Conservation (phyloP, 2,329 filamentous ascomycete genomes). For the Sclerotinia glacialis region DNA sequence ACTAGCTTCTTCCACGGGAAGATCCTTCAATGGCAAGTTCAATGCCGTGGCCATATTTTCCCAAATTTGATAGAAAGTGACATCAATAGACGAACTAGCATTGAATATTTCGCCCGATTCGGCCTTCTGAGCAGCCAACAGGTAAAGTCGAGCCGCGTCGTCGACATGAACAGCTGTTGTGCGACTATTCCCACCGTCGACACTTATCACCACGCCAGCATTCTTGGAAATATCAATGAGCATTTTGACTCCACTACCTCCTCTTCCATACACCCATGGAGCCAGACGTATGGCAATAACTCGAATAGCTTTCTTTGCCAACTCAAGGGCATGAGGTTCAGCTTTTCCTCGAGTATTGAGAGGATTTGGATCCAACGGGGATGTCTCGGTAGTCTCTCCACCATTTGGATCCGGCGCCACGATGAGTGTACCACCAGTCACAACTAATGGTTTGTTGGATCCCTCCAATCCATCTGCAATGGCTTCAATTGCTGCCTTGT, state of each 20-base stretch:
- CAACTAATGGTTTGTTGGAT: constrained; percentile 41
- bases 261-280: constrained; percentile 47
- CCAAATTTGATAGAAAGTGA: constrained; percentile 39
- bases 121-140: constrained; percentile 42
- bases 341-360: constrained; percentile 35
- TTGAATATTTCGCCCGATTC: constrained; percentile 42
- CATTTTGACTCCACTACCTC: constrained; percentile 38
- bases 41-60: constrained; percentile 37
- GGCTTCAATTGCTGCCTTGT: constrained; percentile 43
- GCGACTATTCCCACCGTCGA: constrained; percentile 38
- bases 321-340: constrained; percentile 39
- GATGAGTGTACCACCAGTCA: constrained; percentile 40
- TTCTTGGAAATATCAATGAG: constrained; percentile 39
- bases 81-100: constrained; percentile 35
- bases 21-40: constrained; percentile 15
- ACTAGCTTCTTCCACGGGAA: not conserved
- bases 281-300: constrained; percentile 43
- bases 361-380: constrained; percentile 26
- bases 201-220: constrained; percentile 36
- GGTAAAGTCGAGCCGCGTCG: constrained; percentile 45
- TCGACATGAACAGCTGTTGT: constrained; percentile 44
- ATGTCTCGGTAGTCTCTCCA: constrained; percentile 37
- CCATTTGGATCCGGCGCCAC: constrained; percentile 35
- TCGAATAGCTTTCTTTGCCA: constrained; percentile 39
- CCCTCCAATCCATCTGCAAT: constrained; percentile 41